phyloP scores from a whole-genome alignment of 306 rosid species.

The Quercus dentata region DNA sequence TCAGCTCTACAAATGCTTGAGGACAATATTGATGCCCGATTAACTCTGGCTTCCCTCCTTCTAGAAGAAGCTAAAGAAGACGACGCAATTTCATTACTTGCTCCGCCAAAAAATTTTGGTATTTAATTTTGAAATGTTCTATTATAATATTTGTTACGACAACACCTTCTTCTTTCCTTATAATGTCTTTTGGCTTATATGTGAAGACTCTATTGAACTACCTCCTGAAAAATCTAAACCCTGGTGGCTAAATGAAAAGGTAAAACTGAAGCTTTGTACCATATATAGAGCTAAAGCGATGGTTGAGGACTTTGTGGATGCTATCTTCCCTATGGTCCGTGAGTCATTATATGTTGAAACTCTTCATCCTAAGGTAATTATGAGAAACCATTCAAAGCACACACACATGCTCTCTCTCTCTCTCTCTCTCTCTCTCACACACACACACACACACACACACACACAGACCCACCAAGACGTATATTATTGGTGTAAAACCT shows the following conservation, averaged over 20 bases:
- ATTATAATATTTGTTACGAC: conserved; percentile 13
- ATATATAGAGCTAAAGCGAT: conserved; percentile 43
- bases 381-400: neutral
- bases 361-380: conserved; percentile 39
- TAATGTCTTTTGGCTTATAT: conserved; percentile 7
- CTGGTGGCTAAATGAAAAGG: conserved; percentile 71
- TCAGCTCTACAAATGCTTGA: conserved; percentile 61
- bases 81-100: conserved; percentile 73
- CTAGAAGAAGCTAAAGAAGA: conserved; percentile 74
- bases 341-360: conserved; percentile 40
- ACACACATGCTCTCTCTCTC: neutral
- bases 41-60: conserved; percentile 78
- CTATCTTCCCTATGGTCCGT: conserved; percentile 37
- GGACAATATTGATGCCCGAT: conserved; percentile 68
- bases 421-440: neutral
- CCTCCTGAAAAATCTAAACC: conserved; percentile 48
- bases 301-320: conserved; percentile 41
- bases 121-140: conserved; percentile 18
- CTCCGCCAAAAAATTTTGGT: conserved; percentile 65
- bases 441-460: neutral
- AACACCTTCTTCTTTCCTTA: neutral
- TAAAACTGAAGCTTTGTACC: conserved; percentile 44
- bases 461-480: neutral
- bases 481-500: neutral
- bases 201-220: conserved; percentile 51